Evolutionary conservation across 163 green algal species (phyloP), one percentile per base, ranked within the genome.

Genomic region (Dunaliella salina): DNA sequence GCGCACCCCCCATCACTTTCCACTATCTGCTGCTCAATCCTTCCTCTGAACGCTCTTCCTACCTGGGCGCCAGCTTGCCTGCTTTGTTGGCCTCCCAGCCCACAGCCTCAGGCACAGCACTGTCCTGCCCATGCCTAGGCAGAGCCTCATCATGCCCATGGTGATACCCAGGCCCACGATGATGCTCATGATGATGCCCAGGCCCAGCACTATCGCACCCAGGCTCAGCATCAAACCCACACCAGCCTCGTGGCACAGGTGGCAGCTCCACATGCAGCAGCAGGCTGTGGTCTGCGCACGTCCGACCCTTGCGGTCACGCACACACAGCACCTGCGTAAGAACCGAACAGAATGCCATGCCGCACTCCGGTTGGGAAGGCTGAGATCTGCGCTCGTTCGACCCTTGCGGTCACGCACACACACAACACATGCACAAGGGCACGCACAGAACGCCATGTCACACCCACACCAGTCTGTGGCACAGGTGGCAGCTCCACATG

Each of bases 61-160:
- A 92, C 92, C 88, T 87, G 5, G 95, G 90, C 30, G 88, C 88
- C 72, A 90, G 84, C 89, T 92, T 93, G 12, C 94, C 95, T 12
- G 85, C 29, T 13, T 85, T 85, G 78, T 96, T 95, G 0, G 87
- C 30, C 91, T 98, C 95, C 96, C 96, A 99, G 22, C 95, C 95
- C 29, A 96, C 84, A 15, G 87, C 88, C 0, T 91, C 87, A 4
- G 86, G 87, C 25, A 75, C 87, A 67, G 40, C 83, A 30, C 45
- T 80, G 29, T 50, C 40, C 8, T 50, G 40, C 40, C 40, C 40
- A 50, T 3, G 40, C 40, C 3, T 8, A 50, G 40, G n/a, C n/a
- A n/a, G n/a, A n/a, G n/a, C n/a, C n/a, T n/a, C n/a, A n/a, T n/a
- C n/a, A n/a, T n/a, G n/a, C n/a, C n/a, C n/a, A n/a, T n/a, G n/a